Evolutionary conservation across 768 basidiomycete genomes (phyloP).

Genomic region (Punctularia strigosozonata): DNA sequence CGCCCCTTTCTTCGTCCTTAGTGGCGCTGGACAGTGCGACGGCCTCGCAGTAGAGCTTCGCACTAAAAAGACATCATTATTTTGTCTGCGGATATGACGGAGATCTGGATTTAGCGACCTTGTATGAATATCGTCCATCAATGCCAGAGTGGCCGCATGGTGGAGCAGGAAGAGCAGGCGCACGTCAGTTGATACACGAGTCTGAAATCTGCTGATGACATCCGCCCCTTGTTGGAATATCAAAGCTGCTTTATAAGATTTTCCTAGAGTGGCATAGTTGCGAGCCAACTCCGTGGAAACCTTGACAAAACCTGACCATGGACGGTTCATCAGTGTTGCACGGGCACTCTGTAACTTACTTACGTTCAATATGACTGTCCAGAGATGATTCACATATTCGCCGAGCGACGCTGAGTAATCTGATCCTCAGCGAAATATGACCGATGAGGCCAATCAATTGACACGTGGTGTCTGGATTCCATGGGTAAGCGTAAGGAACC

Average conservation of each 20-base stretch:
- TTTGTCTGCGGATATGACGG: background rate
- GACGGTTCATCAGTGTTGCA: background rate
- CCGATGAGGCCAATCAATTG: constrained; percentile 63
- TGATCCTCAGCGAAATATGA: constrained; percentile 52
- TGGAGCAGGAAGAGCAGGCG: constrained; percentile 46
- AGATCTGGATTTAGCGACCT: constrained; percentile 41
- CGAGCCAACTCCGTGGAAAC: constrained; percentile 63
- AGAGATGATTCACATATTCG: constrained; percentile 42
- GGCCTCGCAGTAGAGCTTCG: constrained; percentile 51
- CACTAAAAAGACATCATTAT: constrained; percentile 18
- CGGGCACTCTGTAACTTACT: constrained; percentile 7
- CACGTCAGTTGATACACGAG: no score
- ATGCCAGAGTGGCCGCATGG: constrained; percentile 53
- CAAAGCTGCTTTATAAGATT: constrained; percentile 46
- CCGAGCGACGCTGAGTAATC: constrained; percentile 51
- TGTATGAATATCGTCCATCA: constrained; percentile 42
- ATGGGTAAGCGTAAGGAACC: background rate
- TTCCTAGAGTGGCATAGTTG: constrained; percentile 74
- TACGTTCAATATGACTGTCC: constrained; percentile 36
- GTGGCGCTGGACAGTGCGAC: constrained; percentile 30
- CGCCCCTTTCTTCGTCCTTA: constrained; percentile 30
- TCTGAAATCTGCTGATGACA: constrained; percentile 34
- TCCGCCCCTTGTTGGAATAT: constrained; percentile 52
- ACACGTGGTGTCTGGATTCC: constrained; percentile 36
- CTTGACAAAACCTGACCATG: constrained; percentile 41